Conservation (phyloP, 148 eudicot genomes). For the Mesembryanthemum crystallinum region DNA sequence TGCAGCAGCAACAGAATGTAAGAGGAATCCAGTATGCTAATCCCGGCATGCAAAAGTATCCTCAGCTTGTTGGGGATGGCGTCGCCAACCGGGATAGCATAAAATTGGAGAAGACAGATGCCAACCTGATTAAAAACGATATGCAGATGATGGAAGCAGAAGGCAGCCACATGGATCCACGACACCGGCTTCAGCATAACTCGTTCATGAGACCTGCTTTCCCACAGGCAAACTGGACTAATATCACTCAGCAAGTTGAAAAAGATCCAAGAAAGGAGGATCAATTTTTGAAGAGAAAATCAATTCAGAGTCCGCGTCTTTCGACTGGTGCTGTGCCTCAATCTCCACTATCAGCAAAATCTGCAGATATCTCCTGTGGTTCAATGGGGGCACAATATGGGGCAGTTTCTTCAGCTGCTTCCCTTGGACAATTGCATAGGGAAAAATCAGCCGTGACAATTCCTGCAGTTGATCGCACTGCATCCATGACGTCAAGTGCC, state of each 20-base stretch:
- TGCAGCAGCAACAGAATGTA: conserved; percentile 57
- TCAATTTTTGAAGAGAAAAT: conserved; percentile 55
- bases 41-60: conserved; percentile 63
- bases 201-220: conserved; percentile 50
- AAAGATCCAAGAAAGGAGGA: conserved; percentile 73
- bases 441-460: conserved; percentile 60
- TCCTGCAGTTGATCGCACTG: conserved; percentile 53
- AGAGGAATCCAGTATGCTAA: conserved; percentile 57
- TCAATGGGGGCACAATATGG: conserved; percentile 72
- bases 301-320: conserved; percentile 76
- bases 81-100: conserved; percentile 49
- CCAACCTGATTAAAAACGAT: conserved; percentile 41
- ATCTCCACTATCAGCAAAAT: conserved; percentile 68
- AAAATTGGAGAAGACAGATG: conserved; percentile 55
- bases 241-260: conserved; percentile 53
- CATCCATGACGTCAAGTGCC: conserved; percentile 68
- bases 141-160: conserved; percentile 54
- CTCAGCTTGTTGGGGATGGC: conserved; percentile 69
- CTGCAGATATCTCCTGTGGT: conserved; percentile 77
- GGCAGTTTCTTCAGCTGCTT: conserved; percentile 52
- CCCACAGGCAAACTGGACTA: conserved; percentile 60
- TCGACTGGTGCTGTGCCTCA: conserved; percentile 75
- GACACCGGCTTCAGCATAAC: conserved; percentile 58
- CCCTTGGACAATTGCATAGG: conserved; percentile 56
- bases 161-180: conserved; percentile 46